Percentiles rank a stretch among this genome's conserved stretches.
Conservation (phyloP, 805 yeast genomes). For the Teunomyces pallodes region DNA sequence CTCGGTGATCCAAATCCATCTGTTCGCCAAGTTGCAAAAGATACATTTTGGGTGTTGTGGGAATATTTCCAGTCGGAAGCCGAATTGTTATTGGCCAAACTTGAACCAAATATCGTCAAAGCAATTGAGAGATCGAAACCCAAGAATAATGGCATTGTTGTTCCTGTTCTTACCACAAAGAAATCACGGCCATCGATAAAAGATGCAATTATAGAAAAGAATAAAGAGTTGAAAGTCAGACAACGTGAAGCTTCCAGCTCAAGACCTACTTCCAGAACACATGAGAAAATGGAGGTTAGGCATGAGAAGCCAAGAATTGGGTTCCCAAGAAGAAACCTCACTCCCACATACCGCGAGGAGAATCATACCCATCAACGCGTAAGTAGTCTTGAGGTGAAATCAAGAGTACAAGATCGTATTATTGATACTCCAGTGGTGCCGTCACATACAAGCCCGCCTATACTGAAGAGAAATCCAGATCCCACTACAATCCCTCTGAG, state of each 20-base stretch:
- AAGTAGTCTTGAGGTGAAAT: not conserved
- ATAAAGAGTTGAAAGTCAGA: constrained; percentile 33
- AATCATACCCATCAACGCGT: not conserved
- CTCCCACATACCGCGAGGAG: not conserved
- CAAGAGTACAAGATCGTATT: not conserved
- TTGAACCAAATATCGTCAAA: constrained; percentile 13
- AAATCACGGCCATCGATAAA: constrained; percentile 46
- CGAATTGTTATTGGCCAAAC: constrained; percentile 28
- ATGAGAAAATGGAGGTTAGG: not conserved
- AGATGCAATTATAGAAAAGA: constrained; percentile 45
- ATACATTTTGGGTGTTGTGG: constrained; percentile 68
- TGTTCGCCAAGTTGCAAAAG: constrained; percentile 74
- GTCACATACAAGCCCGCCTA: not conserved
- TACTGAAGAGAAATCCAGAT: too few relatives aligned
- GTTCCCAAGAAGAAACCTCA: constrained; percentile 3
- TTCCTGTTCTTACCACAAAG: constrained; percentile 8
- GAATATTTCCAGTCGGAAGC: constrained; percentile 54
- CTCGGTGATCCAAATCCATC: constrained; percentile 76
- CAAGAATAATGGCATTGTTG: not conserved
- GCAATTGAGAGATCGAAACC: constrained; percentile 13
- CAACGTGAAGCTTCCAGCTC: constrained; percentile 18
- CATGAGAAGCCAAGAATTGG: constrained; percentile 3
- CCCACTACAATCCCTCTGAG: too few relatives aligned
- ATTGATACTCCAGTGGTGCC: not conserved
- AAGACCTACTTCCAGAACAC: constrained; percentile 20